A percentile compares a stretch with the other conserved stretches of the same genome.
Conservation (phyloP, 805 yeast species). For the Ogataea trehalophila region DNA sequence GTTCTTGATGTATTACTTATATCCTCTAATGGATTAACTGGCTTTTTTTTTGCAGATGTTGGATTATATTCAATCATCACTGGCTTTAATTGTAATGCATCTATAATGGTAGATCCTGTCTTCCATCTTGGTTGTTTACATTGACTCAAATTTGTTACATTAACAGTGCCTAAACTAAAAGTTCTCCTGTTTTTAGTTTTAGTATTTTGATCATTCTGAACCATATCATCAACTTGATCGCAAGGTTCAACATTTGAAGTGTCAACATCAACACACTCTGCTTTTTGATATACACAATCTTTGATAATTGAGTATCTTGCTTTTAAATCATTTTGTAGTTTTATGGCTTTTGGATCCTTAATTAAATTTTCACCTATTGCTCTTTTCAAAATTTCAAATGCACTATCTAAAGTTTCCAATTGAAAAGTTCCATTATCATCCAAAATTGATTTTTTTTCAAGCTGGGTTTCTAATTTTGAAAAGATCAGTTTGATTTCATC, state of each 20-base stretch:
- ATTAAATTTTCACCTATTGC: slow-evolving; percentile 19
- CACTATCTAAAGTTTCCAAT: slow-evolving; percentile 3
- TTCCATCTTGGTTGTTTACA: slow-evolving; percentile 1
- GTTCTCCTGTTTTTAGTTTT: no score
- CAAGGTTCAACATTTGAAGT: no score
- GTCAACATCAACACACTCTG: no score
- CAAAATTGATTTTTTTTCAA: slow-evolving; percentile 1
- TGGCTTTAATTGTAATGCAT: slow-evolving; percentile 22
- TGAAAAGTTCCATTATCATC: not conserved
- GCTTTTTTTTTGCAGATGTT: slow-evolving; percentile 19
- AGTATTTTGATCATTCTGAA: no score
- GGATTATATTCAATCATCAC: slow-evolving; percentile 26
- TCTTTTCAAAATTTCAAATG: slow-evolving; percentile 18
- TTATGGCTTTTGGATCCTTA: slow-evolving; percentile 2
- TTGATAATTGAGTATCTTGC: slow-evolving; percentile 5
- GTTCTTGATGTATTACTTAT: slow-evolving; percentile 8
- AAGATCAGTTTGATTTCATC: slow-evolving; percentile 33
- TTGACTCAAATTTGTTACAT: not conserved
- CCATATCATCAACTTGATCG: no score
- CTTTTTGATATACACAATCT: not conserved
- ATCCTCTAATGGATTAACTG: slow-evolving; percentile 5
- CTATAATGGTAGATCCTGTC: slow-evolving; percentile 11
- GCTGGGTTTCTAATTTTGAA: slow-evolving; percentile 19
- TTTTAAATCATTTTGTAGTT: slow-evolving; percentile 2
- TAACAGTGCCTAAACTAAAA: no score